Percentiles rank a stretch among this genome's conserved stretches.
phyloP scores from a whole-genome alignment of 306 rosid species.

The Cicer yamashitae region DNA sequence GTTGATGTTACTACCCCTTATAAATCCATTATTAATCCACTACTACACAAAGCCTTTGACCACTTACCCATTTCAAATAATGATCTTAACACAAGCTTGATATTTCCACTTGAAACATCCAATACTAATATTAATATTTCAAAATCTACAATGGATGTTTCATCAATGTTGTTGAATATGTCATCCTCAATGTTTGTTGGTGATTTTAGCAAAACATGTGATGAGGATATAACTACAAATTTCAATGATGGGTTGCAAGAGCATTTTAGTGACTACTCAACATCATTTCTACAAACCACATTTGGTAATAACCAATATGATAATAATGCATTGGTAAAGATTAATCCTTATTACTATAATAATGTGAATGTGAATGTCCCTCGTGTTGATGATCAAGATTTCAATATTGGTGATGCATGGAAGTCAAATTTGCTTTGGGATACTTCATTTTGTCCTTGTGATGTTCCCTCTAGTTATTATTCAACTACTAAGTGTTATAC shows the following conservation, averaged over 20 bases:
- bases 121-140: neutral
- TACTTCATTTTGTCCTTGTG: slow-evolving; percentile 71
- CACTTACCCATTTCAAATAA: slow-evolving; percentile 52
- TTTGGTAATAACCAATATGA: slow-evolving; percentile 31
- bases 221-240: slow-evolving; percentile 43
- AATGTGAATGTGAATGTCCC: slow-evolving; percentile 46
- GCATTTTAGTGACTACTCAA: slow-evolving; percentile 43
- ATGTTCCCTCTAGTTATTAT: slow-evolving; percentile 61
- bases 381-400: slow-evolving; percentile 53
- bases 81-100: slow-evolving; percentile 49
- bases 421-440: slow-evolving; percentile 79
- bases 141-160: slow-evolving; percentile 54
- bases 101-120: slow-evolving; percentile 52
- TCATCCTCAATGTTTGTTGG: slow-evolving; percentile 74
- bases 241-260: slow-evolving; percentile 51
- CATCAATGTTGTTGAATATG: slow-evolving; percentile 77
- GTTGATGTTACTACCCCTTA: slow-evolving; percentile 43
- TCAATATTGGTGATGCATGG: slow-evolving; percentile 68
- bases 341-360: slow-evolving; percentile 18
- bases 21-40: slow-evolving; percentile 54
- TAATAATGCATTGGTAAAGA: slow-evolving; percentile 48
- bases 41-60: slow-evolving; percentile 51
- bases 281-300: slow-evolving; percentile 48
- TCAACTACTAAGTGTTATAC: slow-evolving; percentile 68
- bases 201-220: slow-evolving; percentile 44